Percentiles rank a stretch among this genome's conserved stretches.
These are phyloP conservation scores for Neofusicoccum sp. DNA, from an alignment of 2,329 filamentous ascomycete genomes.

Conservation along the genomic window DNA sequence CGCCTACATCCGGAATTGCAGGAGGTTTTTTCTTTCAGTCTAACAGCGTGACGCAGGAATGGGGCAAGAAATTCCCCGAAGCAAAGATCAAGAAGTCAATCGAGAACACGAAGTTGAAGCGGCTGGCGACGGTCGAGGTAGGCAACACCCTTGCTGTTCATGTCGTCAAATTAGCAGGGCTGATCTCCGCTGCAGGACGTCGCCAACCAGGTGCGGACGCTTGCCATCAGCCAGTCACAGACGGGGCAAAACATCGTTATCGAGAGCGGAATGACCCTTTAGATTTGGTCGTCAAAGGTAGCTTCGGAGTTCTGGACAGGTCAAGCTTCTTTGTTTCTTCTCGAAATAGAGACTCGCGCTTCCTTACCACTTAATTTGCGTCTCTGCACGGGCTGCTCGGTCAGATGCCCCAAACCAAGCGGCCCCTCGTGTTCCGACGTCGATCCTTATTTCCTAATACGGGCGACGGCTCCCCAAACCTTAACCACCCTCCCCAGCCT, in stretches of 20 bases:
- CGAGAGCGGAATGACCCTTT: constrained; percentile 36
- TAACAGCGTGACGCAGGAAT: constrained; percentile 36
- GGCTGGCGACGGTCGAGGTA: constrained; percentile 55
- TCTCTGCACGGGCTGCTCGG: background rate
- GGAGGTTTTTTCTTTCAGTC: background rate
- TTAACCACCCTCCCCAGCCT: background rate
- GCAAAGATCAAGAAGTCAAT: constrained; percentile 44
- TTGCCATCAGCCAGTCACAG: constrained; percentile 35
- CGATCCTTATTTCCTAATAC: constrained; percentile 11
- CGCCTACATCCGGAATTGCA: background rate
- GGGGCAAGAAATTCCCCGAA: constrained; percentile 49
- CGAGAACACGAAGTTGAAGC: constrained; percentile 46
- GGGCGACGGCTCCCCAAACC: background rate
- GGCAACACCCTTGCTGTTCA: background rate
- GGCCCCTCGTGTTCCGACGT: background rate
- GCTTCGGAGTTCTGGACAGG: background rate
- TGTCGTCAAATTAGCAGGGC: background rate
- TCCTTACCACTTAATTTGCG: background rate
- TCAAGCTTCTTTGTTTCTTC: background rate
- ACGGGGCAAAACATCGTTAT: constrained; percentile 40
- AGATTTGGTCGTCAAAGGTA: constrained; percentile 9
- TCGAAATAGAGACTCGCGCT: background rate
- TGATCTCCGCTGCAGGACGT: constrained; percentile 27
- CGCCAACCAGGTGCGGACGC: constrained; percentile 34
- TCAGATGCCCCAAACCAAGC: background rate